Percentiles rank a stretch among this genome's conserved stretches.
phyloP scores from a whole-genome alignment of 176 grass and related monocot genomes.

The Carex pumila region DNA sequence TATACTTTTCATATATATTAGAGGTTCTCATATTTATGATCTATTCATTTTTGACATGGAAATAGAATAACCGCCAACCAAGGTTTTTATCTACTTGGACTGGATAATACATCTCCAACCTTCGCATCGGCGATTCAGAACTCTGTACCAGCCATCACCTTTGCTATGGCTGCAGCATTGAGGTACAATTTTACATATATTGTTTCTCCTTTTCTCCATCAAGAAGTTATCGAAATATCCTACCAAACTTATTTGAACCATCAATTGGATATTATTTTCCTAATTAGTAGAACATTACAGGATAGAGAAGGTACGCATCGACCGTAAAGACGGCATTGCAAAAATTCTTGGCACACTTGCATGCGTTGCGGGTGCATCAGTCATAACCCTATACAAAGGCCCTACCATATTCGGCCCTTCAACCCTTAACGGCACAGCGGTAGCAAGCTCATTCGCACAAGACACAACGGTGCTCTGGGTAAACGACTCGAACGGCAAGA shows the following conservation, averaged over 20 bases:
- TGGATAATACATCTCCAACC: constrained; percentile 87
- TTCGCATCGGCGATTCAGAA: constrained; percentile 99
- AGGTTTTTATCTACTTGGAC: constrained; percentile 85
- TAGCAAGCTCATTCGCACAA: neutral
- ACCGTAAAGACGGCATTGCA: constrained; percentile 74
- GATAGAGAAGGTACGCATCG: constrained; percentile 77
- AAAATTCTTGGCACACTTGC: constrained; percentile 69
- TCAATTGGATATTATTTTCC: neutral
- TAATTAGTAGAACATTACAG: constrained; percentile 11
- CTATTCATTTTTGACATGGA: neutral
- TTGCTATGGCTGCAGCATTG: constrained; percentile 82
- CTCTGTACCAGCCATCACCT: constrained; percentile 96
- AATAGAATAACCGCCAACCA: constrained; percentile 88
- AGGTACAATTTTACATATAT: constrained; percentile 13
- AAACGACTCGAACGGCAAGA: constrained; percentile 37
- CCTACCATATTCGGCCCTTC: constrained; percentile 58
- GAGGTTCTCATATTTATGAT: neutral
- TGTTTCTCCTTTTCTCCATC: neutral
- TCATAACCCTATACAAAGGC: constrained; percentile 94
- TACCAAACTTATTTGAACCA: neutral
- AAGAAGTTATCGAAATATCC: neutral
- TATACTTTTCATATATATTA: constrained; percentile 19
- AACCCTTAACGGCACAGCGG: neutral
- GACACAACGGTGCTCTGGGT: constrained; percentile 19
- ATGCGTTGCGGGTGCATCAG: constrained; percentile 73